A percentile compares a stretch with the other conserved stretches of the same genome.
Conservation (phyloP, 768 basidiomycete species). For the Brasilioporus rufonigricans region DNA sequence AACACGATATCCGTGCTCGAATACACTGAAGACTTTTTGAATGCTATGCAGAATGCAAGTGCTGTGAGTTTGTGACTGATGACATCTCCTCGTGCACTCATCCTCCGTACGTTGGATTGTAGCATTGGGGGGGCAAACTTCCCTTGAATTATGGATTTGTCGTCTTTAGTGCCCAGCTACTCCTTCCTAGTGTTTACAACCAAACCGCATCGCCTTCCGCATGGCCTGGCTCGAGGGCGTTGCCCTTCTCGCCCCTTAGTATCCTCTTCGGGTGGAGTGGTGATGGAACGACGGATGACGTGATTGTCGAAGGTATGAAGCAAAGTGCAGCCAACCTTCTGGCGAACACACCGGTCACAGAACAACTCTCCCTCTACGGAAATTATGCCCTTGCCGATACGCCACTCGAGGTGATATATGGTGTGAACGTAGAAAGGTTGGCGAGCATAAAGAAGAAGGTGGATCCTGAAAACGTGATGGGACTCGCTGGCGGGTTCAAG, state of each 20-base stretch:
- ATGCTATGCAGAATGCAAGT: slow-evolving; percentile 14
- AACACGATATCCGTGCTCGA: slow-evolving; percentile 22
- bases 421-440: slow-evolving; percentile 43
- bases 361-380: slow-evolving; percentile 45
- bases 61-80: slow-evolving; percentile 10
- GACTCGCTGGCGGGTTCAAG: slow-evolving; percentile 66
- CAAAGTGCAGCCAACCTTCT: slow-evolving; percentile 40
- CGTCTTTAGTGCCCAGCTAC: slow-evolving; percentile 51
- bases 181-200: slow-evolving; percentile 41
- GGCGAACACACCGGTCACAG: slow-evolving; percentile 43
- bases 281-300: slow-evolving; percentile 35
- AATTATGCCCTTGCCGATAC: slow-evolving; percentile 62
- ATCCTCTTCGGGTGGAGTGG: slow-evolving; percentile 46
- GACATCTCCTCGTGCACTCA: not conserved
- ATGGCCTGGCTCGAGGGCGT: slow-evolving; percentile 43
- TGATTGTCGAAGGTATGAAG: slow-evolving; percentile 40
- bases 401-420: slow-evolving; percentile 50
- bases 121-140: slow-evolving; percentile 42
- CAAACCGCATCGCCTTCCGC: slow-evolving; percentile 41
- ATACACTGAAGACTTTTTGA: slow-evolving; percentile 21
- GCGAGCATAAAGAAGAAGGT: slow-evolving; percentile 39
- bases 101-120: slow-evolving; percentile 19
- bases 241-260: slow-evolving; percentile 44
- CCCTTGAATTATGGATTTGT: slow-evolving; percentile 37
- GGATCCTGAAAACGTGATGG: slow-evolving; percentile 64